phyloP scores from a whole-genome alignment of 805 yeast species.

The Candida xiaguanensis region DNA sequence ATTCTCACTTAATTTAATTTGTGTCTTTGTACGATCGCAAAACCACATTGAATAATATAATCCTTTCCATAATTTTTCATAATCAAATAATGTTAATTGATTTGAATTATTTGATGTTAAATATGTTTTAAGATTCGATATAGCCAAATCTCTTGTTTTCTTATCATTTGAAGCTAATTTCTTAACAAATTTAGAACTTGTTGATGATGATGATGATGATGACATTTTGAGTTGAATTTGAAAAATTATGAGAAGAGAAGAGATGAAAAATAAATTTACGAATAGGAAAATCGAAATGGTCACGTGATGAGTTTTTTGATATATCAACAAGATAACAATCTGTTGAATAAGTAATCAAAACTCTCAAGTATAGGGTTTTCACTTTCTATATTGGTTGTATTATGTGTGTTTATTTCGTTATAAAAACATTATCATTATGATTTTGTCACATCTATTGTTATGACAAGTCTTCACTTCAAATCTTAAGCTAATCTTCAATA shows the following conservation, averaged over 20 bases:
- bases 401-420: no score
- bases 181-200: slow-evolving; percentile 60
- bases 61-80: slow-evolving; percentile 94
- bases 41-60: slow-evolving; percentile 94
- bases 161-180: slow-evolving; percentile 82
- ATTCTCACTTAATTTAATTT: slow-evolving; percentile 74
- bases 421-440: no score
- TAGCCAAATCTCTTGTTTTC: slow-evolving; percentile 68
- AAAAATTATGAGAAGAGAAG: background rate
- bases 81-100: slow-evolving; percentile 47
- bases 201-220: slow-evolving; percentile 13
- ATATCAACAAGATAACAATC: no score
- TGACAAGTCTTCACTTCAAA: no score
- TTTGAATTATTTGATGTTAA: slow-evolving; percentile 40
- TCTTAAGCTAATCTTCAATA: no score
- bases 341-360: no score
- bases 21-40: slow-evolving; percentile 89
- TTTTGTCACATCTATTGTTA: no score
- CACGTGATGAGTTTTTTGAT: background rate
- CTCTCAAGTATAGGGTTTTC: no score
- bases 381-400: no score
- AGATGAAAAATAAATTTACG: slow-evolving; percentile 1
- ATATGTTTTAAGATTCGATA: slow-evolving; percentile 59
- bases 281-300: background rate
- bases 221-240: no score